Percentiles rank a stretch among this genome's conserved stretches.
Conservation (phyloP, 2,329 filamentous ascomycete genomes). For the Westerdykella ornata region DNA sequence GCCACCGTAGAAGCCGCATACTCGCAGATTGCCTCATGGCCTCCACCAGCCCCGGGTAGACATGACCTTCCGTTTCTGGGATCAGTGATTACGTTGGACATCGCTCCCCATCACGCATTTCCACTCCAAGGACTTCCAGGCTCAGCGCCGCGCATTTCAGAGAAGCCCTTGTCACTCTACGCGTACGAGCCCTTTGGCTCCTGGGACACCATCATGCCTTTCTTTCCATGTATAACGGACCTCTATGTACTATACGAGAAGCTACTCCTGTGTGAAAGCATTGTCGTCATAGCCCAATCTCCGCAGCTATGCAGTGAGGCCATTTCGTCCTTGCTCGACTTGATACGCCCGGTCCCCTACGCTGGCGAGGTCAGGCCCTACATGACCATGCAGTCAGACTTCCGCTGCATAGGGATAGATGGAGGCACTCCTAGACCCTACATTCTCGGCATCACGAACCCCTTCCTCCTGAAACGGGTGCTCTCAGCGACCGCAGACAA, state of each 20-base stretch:
- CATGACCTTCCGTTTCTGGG: slow-evolving; percentile 38
- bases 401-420: slow-evolving; percentile 36
- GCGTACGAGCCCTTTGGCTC: slow-evolving; percentile 38
- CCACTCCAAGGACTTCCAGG: slow-evolving; percentile 36
- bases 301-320: slow-evolving; percentile 38
- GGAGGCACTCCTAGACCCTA: slow-evolving; percentile 36
- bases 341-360: slow-evolving; percentile 38
- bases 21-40: slow-evolving; percentile 35
- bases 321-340: slow-evolving; percentile 36
- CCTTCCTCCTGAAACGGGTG: slow-evolving; percentile 38
- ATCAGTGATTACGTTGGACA: slow-evolving; percentile 33
- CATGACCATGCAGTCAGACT: slow-evolving; percentile 41
- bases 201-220: slow-evolving; percentile 36
- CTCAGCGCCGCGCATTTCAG: slow-evolving; percentile 25
- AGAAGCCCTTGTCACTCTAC: slow-evolving; percentile 30
- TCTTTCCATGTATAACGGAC: slow-evolving; percentile 38
- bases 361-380: slow-evolving; percentile 38
- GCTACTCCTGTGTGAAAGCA: slow-evolving; percentile 36
- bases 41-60: slow-evolving; percentile 30
- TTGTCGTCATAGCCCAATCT: slow-evolving; percentile 39
- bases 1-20: slow-evolving; percentile 34
- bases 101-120: slow-evolving; percentile 38
- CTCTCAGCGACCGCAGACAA: slow-evolving; percentile 29
- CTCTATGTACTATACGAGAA: slow-evolving; percentile 39
- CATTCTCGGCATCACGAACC: slow-evolving; percentile 39